Evolutionary conservation across 192 early-diverging fungal genomes (phyloP).

Genomic region (Spizellomyces punctatus): DNA sequence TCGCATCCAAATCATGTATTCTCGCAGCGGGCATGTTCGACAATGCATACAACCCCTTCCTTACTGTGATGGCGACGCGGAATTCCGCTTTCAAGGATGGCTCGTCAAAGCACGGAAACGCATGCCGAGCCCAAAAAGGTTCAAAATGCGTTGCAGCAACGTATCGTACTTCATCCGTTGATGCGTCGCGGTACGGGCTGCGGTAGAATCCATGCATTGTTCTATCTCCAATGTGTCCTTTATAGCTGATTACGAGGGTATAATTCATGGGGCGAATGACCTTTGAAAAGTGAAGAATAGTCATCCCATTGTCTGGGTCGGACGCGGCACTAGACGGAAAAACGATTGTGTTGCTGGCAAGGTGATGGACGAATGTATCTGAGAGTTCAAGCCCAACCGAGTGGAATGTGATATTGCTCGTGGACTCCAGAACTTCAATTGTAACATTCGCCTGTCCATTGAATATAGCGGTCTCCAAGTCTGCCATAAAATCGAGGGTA

Average conservation of each 20-base stretch:
- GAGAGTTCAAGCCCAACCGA: background rate
- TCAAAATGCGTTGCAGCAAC: constrained; percentile 90
- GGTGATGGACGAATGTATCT: too few relatives aligned
- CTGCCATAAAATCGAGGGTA: background rate
- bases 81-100: constrained; percentile 90
- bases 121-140: constrained; percentile 81
- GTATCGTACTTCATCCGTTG: too few relatives aligned
- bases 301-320: too few relatives aligned
- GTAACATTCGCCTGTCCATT: background rate
- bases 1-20: constrained; percentile 35
- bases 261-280: too few relatives aligned
- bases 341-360: too few relatives aligned
- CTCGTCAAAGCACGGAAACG: constrained; percentile 83
- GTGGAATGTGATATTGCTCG: background rate
- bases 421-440: background rate
- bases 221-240: too few relatives aligned
- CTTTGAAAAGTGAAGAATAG: too few relatives aligned
- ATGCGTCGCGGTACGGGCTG: too few relatives aligned
- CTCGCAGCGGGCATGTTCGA: constrained; percentile 82
- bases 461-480: background rate
- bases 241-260: too few relatives aligned
- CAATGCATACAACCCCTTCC: constrained; percentile 70
- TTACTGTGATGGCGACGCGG: constrained; percentile 76
- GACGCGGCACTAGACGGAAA: too few relatives aligned
- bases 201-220: too few relatives aligned